Percentiles rank a stretch among this genome's conserved stretches.
Evolutionary conservation across 331 rosid genomes (phyloP).

Genomic region (Pyracantha coccinea): DNA sequence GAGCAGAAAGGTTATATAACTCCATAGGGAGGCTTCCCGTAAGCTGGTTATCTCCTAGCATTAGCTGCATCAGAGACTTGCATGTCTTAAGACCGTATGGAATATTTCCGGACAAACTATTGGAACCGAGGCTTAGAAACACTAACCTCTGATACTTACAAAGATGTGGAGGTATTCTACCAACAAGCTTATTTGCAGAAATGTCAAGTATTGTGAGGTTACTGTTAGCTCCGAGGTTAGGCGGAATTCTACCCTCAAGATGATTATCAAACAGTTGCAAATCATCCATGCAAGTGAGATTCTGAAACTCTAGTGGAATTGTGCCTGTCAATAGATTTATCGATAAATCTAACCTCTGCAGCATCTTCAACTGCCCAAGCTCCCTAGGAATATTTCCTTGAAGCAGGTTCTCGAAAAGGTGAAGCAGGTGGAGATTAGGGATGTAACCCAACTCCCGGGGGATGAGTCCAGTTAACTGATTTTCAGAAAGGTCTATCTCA

Average conservation of each 20-base stretch:
- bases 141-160: constrained; percentile 42
- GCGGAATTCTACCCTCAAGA: constrained; percentile 65
- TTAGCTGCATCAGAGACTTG: constrained; percentile 60
- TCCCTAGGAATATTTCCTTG: constrained; percentile 54
- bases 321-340: constrained; percentile 54
- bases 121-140: constrained; percentile 69
- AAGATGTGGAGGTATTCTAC: constrained; percentile 55
- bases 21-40: constrained; percentile 59
- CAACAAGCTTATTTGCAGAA: constrained; percentile 50
- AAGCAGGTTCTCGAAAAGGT: constrained; percentile 56
- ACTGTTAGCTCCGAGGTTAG: constrained; percentile 43
- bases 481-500: constrained; percentile 68
- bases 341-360: constrained; percentile 44
- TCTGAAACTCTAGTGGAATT: constrained; percentile 55
- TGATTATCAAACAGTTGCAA: constrained; percentile 64
- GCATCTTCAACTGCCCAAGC: constrained; percentile 43
- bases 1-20: constrained; percentile 53
- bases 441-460: constrained; percentile 50
- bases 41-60: constrained; percentile 55
- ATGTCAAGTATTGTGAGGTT: constrained; percentile 55
- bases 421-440: constrained; percentile 49
- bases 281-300: constrained; percentile 46
- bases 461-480: constrained; percentile 44
- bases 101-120: constrained; percentile 50
- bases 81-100: constrained; percentile 57